Evolutionary conservation across 441 rosid species (phyloP).

Genomic region (Isatis lusitanica): DNA sequence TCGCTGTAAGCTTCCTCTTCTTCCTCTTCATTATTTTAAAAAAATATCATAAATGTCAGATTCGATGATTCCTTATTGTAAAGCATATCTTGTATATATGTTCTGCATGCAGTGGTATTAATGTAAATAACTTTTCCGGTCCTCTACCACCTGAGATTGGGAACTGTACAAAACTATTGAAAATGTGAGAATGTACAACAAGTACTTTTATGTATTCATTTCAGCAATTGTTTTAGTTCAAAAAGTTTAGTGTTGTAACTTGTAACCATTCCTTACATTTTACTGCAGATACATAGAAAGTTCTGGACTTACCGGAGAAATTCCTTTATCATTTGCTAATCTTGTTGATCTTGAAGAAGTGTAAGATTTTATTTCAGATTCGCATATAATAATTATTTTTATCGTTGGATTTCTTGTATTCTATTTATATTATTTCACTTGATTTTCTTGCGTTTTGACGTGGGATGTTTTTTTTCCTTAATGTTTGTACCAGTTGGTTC

Average conservation of each 20-base stretch:
- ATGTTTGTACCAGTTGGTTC: conserved; percentile 51
- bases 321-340: conserved; percentile 48
- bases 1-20: conserved; percentile 42
- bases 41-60: not conserved
- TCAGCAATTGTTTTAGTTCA: not conserved
- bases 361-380: conserved; percentile 32
- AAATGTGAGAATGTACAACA: conserved; percentile 44
- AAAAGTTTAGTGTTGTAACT: not conserved
- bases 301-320: conserved; percentile 46
- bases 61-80: not conserved
- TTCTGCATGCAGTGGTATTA: conserved; percentile 41
- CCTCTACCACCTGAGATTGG: conserved; percentile 62
- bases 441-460: not conserved
- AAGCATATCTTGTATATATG: not conserved
- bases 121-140: conserved; percentile 62
- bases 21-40: not conserved
- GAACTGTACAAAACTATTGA: conserved; percentile 40
- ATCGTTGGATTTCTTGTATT: not conserved
- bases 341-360: conserved; percentile 33
- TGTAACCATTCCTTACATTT: not conserved
- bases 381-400: not conserved
- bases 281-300: conserved; percentile 42
- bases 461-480: not conserved
- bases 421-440: not conserved
- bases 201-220: not conserved